phyloP scores from a whole-genome alignment of 1,139 yeast species.

The Suhomyces kunorum region DNA sequence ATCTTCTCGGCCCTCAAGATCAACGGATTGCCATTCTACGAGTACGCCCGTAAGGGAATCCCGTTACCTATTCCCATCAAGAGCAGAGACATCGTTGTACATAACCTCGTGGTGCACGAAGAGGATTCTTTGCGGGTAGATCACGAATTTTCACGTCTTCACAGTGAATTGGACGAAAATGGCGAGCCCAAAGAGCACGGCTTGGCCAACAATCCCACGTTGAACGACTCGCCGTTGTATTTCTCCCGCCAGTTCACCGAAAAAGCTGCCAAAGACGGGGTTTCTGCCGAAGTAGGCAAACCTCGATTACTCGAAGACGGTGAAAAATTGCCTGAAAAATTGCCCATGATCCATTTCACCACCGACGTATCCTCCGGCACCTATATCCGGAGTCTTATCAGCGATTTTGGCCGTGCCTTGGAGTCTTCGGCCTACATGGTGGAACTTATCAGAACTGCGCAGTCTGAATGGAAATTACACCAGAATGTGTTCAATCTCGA shows the following conservation, averaged over 20 bases:
- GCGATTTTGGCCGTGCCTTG: conserved; percentile 84
- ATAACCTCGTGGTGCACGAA: conserved; percentile 52
- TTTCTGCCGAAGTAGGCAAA: conserved; percentile 23
- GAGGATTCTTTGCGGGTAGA: conserved; percentile 54
- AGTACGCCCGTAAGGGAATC: conserved; percentile 86
- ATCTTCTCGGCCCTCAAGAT: conserved; percentile 91
- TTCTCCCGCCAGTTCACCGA: conserved; percentile 56
- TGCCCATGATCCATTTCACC: conserved; percentile 70
- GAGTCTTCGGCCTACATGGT: conserved; percentile 90
- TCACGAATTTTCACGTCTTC: conserved; percentile 56
- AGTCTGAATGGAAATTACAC: conserved; percentile 80
- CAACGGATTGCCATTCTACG: conserved; percentile 92
- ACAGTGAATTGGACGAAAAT: conserved; percentile 53
- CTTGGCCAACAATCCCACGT: conserved; percentile 56
- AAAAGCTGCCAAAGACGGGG: conserved; percentile 36
- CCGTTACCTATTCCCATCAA: conserved; percentile 83
- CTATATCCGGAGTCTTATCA: conserved; percentile 83
- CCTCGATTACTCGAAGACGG: conserved; percentile 29
- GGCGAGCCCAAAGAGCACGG: conserved; percentile 51
- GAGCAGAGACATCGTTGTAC: conserved; percentile 68
- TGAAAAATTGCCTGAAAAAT: conserved; percentile 31
- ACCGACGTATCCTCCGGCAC: conserved; percentile 94
- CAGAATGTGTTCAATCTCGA: conserved; percentile 67
- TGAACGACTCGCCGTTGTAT: conserved; percentile 61
- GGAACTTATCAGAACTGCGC: conserved; percentile 68